phyloP scores from a whole-genome alignment of 768 basidiomycete species.

The Basidioascus undulatus region DNA sequence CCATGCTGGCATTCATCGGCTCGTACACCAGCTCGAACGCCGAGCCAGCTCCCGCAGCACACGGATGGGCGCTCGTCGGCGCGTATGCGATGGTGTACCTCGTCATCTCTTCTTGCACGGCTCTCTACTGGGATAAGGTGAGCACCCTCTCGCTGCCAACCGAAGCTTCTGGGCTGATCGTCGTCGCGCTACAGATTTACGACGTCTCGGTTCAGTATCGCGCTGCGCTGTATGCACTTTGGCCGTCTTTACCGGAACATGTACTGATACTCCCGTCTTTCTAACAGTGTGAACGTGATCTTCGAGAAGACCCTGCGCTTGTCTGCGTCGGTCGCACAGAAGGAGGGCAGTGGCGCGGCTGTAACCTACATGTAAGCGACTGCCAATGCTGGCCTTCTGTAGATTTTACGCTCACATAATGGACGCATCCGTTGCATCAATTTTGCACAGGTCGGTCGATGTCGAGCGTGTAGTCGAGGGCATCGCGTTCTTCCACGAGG shows the following conservation, averaged over 20 bases:
- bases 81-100: conserved; percentile 2
- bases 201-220: not conserved
- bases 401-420: too few relatives aligned
- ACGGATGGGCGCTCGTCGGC: conserved; percentile 4
- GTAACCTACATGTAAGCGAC: conserved; percentile 2
- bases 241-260: not conserved
- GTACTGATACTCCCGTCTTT: not conserved
- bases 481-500: conserved; percentile 1
- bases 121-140: conserved; percentile 4
- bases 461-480: conserved; percentile 3
- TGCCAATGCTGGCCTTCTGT: too few relatives aligned
- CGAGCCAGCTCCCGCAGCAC: too few relatives aligned
- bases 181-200: too few relatives aligned
- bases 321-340: not conserved
- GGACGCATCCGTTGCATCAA: not conserved
- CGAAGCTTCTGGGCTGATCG: too few relatives aligned
- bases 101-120: not conserved
- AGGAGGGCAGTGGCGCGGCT: conserved; percentile 1
- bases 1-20: conserved; percentile 1
- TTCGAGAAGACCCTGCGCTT: conserved; percentile 1
- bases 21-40: not conserved
- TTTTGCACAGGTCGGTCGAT: conserved; percentile 3
- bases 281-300: not conserved
- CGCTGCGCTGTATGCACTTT: not conserved
- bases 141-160: too few relatives aligned